Conservation (phyloP, 768 basidiomycete genomes). For the Cystobasidiopsis lactophilus region DNA sequence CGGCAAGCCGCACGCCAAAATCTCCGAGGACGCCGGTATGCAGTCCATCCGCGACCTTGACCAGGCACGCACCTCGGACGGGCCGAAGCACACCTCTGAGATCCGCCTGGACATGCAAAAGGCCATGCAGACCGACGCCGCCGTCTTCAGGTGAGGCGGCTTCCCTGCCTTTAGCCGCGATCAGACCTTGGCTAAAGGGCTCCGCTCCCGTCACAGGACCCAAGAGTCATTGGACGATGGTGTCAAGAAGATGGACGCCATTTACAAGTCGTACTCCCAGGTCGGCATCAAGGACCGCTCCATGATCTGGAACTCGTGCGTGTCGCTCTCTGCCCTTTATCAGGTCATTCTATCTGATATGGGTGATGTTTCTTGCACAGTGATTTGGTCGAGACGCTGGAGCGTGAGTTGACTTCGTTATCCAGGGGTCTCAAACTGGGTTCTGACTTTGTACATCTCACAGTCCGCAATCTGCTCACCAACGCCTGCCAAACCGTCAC, state of each 20-base stretch:
- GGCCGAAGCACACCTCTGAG: constrained; percentile 64
- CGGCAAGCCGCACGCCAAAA: constrained; percentile 70
- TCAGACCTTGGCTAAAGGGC: not conserved
- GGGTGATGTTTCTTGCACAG: constrained; percentile 29
- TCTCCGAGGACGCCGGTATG: constrained; percentile 67
- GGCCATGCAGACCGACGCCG: constrained; percentile 80
- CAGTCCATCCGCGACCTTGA: constrained; percentile 70
- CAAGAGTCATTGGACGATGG: constrained; percentile 78
- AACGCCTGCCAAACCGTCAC: constrained; percentile 90
- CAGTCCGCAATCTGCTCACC: constrained; percentile 71
- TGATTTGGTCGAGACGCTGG: constrained; percentile 89
- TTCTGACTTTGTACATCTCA: not conserved
- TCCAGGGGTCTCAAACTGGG: not conserved
- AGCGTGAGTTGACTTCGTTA: constrained; percentile 31
- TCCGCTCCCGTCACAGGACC: constrained; percentile 32
- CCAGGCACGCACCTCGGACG: constrained; percentile 58
- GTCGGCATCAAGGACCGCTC: constrained; percentile 94
- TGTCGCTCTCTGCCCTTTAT: no score
- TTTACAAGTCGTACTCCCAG: constrained; percentile 71
- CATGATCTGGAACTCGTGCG: constrained; percentile 99
- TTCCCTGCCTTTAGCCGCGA: not conserved
- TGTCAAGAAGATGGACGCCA: constrained; percentile 58
- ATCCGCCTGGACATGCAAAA: constrained; percentile 94
- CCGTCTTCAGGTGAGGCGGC: constrained; percentile 56
- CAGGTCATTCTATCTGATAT: not conserved